Percentiles rank a stretch among this genome's conserved stretches.
Evolutionary conservation across 768 basidiomycete species (phyloP).

Genomic region (Ramaria rubella): DNA sequence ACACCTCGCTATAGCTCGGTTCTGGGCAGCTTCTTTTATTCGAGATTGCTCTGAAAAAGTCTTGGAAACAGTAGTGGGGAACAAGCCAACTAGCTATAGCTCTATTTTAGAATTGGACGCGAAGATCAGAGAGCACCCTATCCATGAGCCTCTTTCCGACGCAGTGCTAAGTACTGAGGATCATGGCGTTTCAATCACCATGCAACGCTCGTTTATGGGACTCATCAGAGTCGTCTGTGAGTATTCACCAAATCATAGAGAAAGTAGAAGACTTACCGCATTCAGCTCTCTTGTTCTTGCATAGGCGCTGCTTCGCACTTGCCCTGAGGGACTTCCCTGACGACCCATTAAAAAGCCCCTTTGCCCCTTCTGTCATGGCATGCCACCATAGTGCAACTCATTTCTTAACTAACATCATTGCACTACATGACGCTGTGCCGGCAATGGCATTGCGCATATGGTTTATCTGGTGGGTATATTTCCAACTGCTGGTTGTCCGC

Average conservation of each 20-base stretch:
- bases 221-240: conserved; percentile 3
- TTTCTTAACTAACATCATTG: conserved; percentile 41
- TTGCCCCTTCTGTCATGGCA: conserved; percentile 60
- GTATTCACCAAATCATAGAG: not conserved
- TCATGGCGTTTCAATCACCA: not conserved
- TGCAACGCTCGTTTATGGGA: not conserved
- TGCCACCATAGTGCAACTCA: conserved; percentile 63
- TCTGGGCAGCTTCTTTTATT: conserved; percentile 1
- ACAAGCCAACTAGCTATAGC: conserved; percentile 4
- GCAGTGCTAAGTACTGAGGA: not conserved
- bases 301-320: conserved; percentile 72
- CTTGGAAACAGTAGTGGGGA: not conserved
- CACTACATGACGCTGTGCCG: conserved; percentile 46
- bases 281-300: conserved; percentile 61
- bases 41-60: conserved; percentile 1
- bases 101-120: conserved; percentile 1
- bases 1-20: not conserved
- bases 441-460: conserved; percentile 58
- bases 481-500: no score
- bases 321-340: conserved; percentile 56
- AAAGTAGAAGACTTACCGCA: not conserved
- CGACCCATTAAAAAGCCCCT: conserved; percentile 64
- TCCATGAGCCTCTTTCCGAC: not conserved
- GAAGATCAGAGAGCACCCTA: conserved; percentile 1
- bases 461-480: conserved; percentile 45